Conservation (phyloP, 345 rosid species). For the Cardamine occulta region DNA sequence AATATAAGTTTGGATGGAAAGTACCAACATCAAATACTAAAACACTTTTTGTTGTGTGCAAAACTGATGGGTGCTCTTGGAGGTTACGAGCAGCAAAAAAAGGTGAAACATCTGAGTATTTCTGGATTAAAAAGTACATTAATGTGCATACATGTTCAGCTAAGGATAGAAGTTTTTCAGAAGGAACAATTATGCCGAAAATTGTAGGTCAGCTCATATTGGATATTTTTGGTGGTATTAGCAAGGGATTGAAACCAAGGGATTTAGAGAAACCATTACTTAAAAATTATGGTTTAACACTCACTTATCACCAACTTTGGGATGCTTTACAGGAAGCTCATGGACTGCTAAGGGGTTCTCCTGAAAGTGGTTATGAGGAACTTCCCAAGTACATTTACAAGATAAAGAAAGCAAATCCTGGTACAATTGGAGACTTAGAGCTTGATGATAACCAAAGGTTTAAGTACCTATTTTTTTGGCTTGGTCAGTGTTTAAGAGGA, state of each 20-base stretch:
- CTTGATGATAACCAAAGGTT: too few species aligned
- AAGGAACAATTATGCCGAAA: neutral
- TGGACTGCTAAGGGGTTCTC: too few species aligned
- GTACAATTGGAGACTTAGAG: too few species aligned
- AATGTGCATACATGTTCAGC: neutral
- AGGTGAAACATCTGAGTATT: neutral
- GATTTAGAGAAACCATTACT: constrained; percentile 10
- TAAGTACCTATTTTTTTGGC: too few species aligned
- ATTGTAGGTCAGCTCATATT: neutral
- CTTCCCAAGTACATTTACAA: too few species aligned
- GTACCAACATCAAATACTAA: neutral
- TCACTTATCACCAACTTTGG: too few species aligned
- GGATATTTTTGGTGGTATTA: neutral
- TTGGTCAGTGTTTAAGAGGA: too few species aligned
- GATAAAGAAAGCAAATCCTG: too few species aligned
- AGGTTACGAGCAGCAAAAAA: neutral
- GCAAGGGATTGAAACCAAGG: neutral
- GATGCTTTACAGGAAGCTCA: too few species aligned
- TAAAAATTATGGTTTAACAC: neutral
- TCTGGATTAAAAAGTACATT: neutral
- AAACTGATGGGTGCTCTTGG: neutral
- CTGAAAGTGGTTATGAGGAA: too few species aligned
- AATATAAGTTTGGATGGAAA: neutral
- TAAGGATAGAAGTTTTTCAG: neutral
- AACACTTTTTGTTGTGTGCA: neutral